Percentiles rank a stretch among this genome's conserved stretches.
These are phyloP conservation scores for Furcasterigmium furcatum DNA, from an alignment of 2,329 filamentous ascomycete species.

Conservation along the genomic window DNA sequence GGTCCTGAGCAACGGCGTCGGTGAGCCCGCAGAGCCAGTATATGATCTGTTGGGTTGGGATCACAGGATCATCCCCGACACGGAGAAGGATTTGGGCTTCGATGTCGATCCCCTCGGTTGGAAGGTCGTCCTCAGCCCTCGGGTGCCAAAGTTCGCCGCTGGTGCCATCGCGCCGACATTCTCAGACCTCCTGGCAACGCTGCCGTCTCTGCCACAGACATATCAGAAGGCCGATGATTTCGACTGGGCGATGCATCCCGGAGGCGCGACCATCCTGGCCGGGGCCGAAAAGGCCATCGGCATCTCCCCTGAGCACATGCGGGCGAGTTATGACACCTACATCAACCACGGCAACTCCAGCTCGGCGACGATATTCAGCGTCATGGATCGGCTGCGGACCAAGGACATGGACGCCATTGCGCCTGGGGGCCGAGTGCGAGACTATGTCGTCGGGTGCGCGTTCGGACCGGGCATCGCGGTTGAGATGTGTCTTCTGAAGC, in stretches of 20 bases:
- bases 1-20: conserved; percentile 62
- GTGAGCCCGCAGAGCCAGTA: conserved; percentile 36
- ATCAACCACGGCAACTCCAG: conserved; percentile 66
- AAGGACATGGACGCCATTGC: conserved; percentile 59
- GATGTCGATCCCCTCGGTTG: conserved; percentile 64
- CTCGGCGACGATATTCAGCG: conserved; percentile 66
- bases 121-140: conserved; percentile 63
- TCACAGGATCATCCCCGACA: conserved; percentile 58
- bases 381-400: conserved; percentile 57
- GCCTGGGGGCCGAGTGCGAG: conserved; percentile 42
- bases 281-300: conserved; percentile 57
- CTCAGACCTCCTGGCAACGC: conserved; percentile 45
- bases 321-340: conserved; percentile 68
- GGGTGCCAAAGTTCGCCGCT: conserved; percentile 55
- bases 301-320: conserved; percentile 60
- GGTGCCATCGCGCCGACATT: conserved; percentile 52
- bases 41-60: conserved; percentile 66
- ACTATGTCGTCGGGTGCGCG: conserved; percentile 64
- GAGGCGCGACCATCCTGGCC: conserved; percentile 63
- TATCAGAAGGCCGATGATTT: conserved; percentile 53
- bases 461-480: conserved; percentile 69
- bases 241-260: conserved; percentile 73
- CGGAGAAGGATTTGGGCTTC: conserved; percentile 61
- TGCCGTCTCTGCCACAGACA: conserved; percentile 38
- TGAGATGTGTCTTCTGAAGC: conserved; percentile 65